Percentiles rank a stretch among this genome's conserved stretches.
phyloP scores from a whole-genome alignment of 345 rosid species.

The Alliaria petiolata region DNA sequence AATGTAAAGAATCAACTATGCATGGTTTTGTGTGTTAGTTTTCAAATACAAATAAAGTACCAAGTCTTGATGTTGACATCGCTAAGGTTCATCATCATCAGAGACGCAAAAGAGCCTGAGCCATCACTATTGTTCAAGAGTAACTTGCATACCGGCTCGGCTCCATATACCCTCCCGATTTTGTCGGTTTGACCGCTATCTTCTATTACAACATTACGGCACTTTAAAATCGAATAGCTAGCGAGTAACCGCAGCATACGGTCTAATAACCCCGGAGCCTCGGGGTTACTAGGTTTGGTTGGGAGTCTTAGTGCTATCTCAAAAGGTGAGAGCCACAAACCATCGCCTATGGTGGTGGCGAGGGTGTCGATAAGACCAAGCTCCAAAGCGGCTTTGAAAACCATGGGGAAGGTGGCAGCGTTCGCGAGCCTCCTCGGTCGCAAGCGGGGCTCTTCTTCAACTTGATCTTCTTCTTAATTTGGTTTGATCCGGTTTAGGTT shows the following conservation, averaged over 20 bases:
- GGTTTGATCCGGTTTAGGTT: neutral
- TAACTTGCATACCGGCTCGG: neutral
- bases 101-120: neutral
- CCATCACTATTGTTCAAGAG: neutral
- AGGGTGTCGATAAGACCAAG: neutral
- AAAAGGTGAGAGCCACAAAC: neutral
- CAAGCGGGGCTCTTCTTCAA: neutral
- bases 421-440: neutral
- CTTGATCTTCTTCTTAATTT: neutral
- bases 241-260: neutral
- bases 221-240: neutral
- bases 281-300: neutral
- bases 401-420: neutral
- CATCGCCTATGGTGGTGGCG: neutral
- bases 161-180: neutral
- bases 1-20: no score
- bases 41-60: neutral
- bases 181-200: neutral
- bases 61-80: neutral
- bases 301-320: neutral
- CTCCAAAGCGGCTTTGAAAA: neutral
- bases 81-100: neutral
- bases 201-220: neutral
- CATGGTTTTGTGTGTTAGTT: neutral
- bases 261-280: neutral